phyloP scores from a whole-genome alignment of 73 alveolate species.

The Paramecium biaurelia region DNA sequence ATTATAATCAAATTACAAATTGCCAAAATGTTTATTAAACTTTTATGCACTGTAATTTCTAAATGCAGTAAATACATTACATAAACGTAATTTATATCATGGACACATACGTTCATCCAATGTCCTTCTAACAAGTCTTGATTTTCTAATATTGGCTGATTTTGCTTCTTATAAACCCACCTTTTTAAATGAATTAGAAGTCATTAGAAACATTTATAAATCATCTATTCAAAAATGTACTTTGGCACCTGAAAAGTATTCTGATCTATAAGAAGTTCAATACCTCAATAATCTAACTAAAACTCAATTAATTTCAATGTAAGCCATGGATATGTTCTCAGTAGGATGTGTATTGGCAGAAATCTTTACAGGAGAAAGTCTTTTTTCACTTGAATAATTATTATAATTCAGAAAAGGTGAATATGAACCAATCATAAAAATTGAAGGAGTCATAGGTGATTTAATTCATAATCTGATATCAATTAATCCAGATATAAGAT shows the following conservation, averaged over 20 bases:
- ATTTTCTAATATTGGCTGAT: background rate
- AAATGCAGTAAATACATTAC: background rate
- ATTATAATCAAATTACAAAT: background rate
- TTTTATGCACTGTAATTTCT: background rate
- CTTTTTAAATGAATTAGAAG: background rate
- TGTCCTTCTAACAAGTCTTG: background rate
- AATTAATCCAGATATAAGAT: background rate
- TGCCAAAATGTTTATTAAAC: slow-evolving; percentile 12
- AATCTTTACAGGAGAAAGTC: slow-evolving; percentile 75
- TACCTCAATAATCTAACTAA: background rate
- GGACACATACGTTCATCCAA: background rate
- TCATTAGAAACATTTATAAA: background rate
- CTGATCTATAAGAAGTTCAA: background rate
- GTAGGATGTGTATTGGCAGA: slow-evolving; percentile 87
- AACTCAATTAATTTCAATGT: background rate
- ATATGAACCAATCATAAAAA: background rate
- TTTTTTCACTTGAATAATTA: slow-evolving; percentile 74
- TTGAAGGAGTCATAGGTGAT: background rate
- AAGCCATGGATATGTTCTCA: slow-evolving; percentile 88
- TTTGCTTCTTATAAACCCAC: slow-evolving; percentile 7
- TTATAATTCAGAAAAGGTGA: background rate
- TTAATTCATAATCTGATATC: background rate
- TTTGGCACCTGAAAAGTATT: slow-evolving; percentile 15
- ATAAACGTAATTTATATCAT: background rate
- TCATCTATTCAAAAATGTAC: background rate